These are phyloP conservation scores for Drosera capensis DNA, from an alignment of 148 eudicot genomes.

Conservation along the genomic window DNA sequence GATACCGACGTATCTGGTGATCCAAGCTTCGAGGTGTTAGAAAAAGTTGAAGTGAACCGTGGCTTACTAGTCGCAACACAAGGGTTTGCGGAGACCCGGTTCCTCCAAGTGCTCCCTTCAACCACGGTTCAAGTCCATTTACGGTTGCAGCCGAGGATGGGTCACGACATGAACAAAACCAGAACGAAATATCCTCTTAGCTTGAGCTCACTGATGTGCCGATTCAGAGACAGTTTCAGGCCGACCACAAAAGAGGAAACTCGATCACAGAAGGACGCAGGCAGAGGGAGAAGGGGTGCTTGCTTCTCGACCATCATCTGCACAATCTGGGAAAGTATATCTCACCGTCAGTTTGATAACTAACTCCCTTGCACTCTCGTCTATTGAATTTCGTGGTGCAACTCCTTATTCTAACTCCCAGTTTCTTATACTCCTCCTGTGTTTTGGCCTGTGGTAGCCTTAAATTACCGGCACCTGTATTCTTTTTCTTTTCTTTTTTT, in stretches of 20 bases:
- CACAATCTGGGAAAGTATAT: no score
- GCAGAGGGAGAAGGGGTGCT: no score
- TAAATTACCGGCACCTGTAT: no score
- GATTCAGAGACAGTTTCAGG: background rate
- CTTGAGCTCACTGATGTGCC: background rate
- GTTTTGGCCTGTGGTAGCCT: no score
- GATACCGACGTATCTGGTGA: constrained; percentile 37
- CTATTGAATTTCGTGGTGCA: no score
- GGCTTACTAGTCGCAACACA: constrained; percentile 43
- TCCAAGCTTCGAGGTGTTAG: constrained; percentile 38
- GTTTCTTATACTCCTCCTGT: no score
- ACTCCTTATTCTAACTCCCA: no score
- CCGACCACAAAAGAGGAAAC: background rate
- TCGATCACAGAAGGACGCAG: no score
- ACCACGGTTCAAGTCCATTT: constrained; percentile 48
- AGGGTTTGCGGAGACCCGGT: constrained; percentile 55
- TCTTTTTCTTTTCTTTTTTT: no score
- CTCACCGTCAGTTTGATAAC: no score
- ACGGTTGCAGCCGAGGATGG: constrained; percentile 1
- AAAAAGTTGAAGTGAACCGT: constrained; percentile 48
- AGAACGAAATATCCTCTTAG: background rate
- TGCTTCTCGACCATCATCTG: no score
- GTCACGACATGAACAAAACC: background rate
- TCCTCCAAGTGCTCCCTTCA: constrained; percentile 60
- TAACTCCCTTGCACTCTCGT: no score